Evolutionary conservation across 2,329 filamentous ascomycete genomes (phyloP).

Genomic region (Fusarium oligoseptatum): DNA sequence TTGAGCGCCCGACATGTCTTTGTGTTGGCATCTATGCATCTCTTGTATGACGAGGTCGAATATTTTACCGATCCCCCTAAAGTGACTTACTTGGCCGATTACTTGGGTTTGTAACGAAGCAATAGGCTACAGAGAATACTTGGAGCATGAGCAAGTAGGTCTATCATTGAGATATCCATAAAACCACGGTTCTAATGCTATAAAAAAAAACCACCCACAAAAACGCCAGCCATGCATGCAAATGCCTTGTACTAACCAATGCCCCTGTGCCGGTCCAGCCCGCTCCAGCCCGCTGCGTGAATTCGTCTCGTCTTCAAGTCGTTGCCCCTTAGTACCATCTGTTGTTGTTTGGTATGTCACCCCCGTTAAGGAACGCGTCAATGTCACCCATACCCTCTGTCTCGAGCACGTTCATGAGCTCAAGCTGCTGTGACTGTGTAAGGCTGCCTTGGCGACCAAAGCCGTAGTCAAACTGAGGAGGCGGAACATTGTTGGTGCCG

Average conservation of each 20-base stretch:
- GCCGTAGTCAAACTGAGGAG: constrained; percentile 50
- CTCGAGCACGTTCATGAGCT: constrained; percentile 85
- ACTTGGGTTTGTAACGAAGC: neutral
- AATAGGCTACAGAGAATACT: constrained; percentile 15
- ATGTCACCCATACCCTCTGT: constrained; percentile 74
- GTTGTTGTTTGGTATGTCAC: constrained; percentile 45
- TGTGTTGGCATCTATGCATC: neutral
- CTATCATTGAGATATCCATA: constrained; percentile 21
- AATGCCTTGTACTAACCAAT: neutral
- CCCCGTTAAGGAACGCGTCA: constrained; percentile 67
- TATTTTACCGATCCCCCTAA: neutral
- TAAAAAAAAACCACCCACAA: neutral
- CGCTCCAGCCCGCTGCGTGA: constrained; percentile 12
- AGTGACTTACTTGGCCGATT: neutral
- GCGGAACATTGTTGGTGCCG: constrained; percentile 40
- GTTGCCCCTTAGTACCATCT: constrained; percentile 49
- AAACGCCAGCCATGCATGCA: constrained; percentile 24
- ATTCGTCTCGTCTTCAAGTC: constrained; percentile 13
- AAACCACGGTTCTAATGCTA: constrained; percentile 34
- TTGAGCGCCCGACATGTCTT: neutral
- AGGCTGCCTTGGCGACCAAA: constrained; percentile 75
- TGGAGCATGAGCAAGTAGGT: constrained; percentile 14
- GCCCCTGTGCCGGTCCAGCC: constrained; percentile 8
- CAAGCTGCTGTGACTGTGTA: constrained; percentile 83
- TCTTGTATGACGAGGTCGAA: neutral